These are phyloP conservation scores for Alopecurus myosuroides DNA, from an alignment of 176 grass and related monocot species.

Conservation along the genomic window DNA sequence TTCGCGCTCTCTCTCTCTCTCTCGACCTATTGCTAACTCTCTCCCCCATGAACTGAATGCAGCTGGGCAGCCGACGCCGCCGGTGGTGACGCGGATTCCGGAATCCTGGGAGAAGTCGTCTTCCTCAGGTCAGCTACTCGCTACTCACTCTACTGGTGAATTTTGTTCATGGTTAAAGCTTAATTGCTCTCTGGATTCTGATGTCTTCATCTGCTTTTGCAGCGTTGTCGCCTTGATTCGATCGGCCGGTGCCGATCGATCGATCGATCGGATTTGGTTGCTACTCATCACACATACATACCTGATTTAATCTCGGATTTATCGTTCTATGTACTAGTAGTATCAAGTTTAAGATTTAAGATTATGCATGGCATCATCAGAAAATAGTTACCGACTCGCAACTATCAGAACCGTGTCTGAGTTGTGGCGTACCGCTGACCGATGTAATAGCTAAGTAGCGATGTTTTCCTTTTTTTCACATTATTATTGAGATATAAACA, in stretches of 20 bases:
- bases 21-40: no score
- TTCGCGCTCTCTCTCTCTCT: no score
- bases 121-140: neutral
- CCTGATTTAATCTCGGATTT: neutral
- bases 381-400: neutral
- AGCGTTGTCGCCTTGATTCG: neutral
- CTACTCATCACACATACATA: neutral
- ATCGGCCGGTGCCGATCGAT: neutral
- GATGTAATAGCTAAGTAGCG: neutral
- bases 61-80: conserved; percentile 22
- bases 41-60: no score
- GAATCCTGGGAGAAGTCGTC: neutral
- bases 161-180: neutral
- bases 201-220: neutral
- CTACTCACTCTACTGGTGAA: neutral
- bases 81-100: neutral
- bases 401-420: neutral
- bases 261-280: neutral
- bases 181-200: neutral
- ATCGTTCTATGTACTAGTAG: neutral
- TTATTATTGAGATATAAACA: neutral
- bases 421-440: neutral
- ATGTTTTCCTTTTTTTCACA: neutral
- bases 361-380: neutral
- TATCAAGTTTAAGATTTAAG: neutral